Evolutionary conservation across 805 yeast genomes (phyloP).

Genomic region (Spathaspora arborariae): DNA sequence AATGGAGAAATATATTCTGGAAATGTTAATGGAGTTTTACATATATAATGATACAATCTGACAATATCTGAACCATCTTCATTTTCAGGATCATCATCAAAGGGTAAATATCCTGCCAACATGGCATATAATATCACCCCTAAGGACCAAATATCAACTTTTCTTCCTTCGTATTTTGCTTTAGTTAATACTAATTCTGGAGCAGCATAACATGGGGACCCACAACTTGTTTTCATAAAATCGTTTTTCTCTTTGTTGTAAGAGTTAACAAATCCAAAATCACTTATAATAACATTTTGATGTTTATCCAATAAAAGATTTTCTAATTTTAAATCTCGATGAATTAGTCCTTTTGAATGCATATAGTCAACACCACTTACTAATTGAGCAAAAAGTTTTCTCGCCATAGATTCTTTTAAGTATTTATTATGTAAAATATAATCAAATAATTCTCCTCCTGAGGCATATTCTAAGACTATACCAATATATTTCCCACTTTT

Average conservation of each 20-base stretch:
- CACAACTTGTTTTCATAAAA: conserved; percentile 91
- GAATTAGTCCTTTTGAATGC: conserved; percentile 78
- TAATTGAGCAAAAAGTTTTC: conserved; percentile 85
- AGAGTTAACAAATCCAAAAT: conserved; percentile 93
- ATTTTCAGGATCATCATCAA: conserved; percentile 94
- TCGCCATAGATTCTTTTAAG: conserved; percentile 82
- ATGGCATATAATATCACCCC: conserved; percentile 95
- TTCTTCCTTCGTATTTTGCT: conserved; percentile 84
- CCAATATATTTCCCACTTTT: conserved; percentile 95
- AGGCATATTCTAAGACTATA: conserved; percentile 92
- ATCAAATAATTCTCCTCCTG: conserved; percentile 96
- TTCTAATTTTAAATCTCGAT: conserved; percentile 73
- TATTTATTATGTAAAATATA: conserved; percentile 83
- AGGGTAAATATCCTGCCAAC: conserved; percentile 95
- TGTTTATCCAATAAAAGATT: conserved; percentile 77
- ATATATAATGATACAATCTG: conserved; percentile 84
- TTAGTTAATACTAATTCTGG: conserved; percentile 91
- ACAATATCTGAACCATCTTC: conserved; percentile 96
- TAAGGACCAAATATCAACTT: conserved; percentile 96
- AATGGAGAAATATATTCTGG: conserved; percentile 90
- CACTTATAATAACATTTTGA: conserved; percentile 81
- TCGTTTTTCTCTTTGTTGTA: conserved; percentile 58
- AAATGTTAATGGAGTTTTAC: conserved; percentile 86
- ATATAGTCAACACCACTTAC: conserved; percentile 90
- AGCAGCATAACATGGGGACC: conserved; percentile 98